Conservation (phyloP, 73 alveolate genomes). For the Paramecium sexaurelia region DNA sequence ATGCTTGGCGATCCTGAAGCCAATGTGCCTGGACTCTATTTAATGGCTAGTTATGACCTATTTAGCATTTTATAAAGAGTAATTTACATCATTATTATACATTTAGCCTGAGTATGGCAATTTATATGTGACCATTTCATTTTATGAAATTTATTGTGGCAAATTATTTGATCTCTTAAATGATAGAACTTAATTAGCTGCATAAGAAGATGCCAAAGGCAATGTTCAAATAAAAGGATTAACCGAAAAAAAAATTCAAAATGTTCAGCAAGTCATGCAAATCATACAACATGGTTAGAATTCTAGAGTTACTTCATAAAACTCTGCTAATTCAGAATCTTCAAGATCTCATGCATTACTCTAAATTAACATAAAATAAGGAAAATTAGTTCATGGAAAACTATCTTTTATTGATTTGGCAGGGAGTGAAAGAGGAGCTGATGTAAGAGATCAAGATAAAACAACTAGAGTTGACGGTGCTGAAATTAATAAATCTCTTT, state of each 20-base stretch:
- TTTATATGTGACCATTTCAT: slow-evolving; percentile 88
- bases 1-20: slow-evolving; percentile 94
- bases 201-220: slow-evolving; percentile 98
- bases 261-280: slow-evolving; percentile 80
- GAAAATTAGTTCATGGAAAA: slow-evolving; percentile 90
- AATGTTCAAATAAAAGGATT: slow-evolving; percentile 97
- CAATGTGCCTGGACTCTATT: slow-evolving; percentile 97
- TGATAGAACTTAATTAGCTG: slow-evolving; percentile 88
- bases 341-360: slow-evolving; percentile 70
- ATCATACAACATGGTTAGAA: slow-evolving; percentile 82
- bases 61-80: slow-evolving; percentile 82
- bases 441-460: slow-evolving; percentile 91
- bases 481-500: slow-evolving; percentile 98
- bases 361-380: slow-evolving; percentile 89
- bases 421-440: slow-evolving; percentile 99
- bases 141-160: slow-evolving; percentile 99
- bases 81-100: slow-evolving; percentile 20
- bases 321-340: slow-evolving; percentile 55
- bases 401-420: slow-evolving; percentile 98
- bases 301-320: slow-evolving; percentile 63
- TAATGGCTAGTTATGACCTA: slow-evolving; percentile 97
- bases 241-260: slow-evolving; percentile 80
- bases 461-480: slow-evolving; percentile 99
- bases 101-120: slow-evolving; percentile 71
- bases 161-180: slow-evolving; percentile 98